A percentile compares a stretch with the other conserved stretches of the same genome.
phyloP scores from a whole-genome alignment of 129 eudicot species.

The Escallonia herrerae region DNA sequence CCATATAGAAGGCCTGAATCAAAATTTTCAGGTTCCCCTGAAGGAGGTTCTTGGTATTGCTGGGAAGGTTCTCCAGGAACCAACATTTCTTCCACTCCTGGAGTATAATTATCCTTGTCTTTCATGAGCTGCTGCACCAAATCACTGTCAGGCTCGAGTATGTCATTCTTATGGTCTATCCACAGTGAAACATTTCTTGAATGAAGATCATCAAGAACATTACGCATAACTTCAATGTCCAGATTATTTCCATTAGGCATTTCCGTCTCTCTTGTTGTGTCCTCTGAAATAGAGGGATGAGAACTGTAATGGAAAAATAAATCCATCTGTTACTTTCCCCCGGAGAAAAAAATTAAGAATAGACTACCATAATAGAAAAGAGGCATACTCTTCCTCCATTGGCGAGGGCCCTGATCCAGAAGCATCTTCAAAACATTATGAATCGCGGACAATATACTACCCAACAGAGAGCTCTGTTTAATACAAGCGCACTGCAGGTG shows the following conservation, averaged over 20 bases:
- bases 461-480: background rate
- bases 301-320: constrained; percentile 34
- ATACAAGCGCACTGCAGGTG: background rate
- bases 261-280: constrained; percentile 17
- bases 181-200: constrained; percentile 14
- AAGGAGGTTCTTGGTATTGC: constrained; percentile 24
- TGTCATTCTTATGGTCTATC: constrained; percentile 33
- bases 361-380: background rate
- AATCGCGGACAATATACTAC: constrained; percentile 31
- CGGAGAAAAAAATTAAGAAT: background rate
- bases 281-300: constrained; percentile 22
- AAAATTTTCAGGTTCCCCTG: constrained; percentile 16
- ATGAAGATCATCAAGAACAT: constrained; percentile 22
- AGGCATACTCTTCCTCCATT: constrained; percentile 56
- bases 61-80: constrained; percentile 25
- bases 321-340: background rate
- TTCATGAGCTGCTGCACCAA: constrained; percentile 30
- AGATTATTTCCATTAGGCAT: constrained; percentile 1
- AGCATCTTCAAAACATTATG: constrained; percentile 16
- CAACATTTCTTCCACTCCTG: constrained; percentile 21
- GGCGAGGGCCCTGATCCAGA: constrained; percentile 28
- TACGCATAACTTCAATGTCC: constrained; percentile 37
- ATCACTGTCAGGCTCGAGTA: constrained; percentile 37
- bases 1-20: constrained; percentile 34
- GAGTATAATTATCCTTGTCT: constrained; percentile 16